phyloP scores from a whole-genome alignment of 2,329 filamentous ascomycete species.

The Xenosphaeropsis pyriputrescens region DNA sequence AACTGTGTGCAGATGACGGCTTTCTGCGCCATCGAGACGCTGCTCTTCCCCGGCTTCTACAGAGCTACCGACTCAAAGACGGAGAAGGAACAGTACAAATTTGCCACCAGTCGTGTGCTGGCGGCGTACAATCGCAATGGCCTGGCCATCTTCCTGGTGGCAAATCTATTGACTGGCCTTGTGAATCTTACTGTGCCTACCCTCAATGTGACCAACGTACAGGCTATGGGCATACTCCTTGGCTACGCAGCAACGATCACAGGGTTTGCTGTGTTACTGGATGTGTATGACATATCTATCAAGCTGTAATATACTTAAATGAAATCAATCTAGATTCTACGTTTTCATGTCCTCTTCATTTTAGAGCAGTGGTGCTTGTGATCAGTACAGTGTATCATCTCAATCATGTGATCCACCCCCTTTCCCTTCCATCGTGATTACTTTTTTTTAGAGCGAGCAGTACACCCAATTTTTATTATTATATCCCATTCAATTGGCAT shows the following conservation, averaged over 20 bases:
- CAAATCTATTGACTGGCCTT: conserved; percentile 78
- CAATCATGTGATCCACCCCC: no score
- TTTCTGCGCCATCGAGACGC: conserved; percentile 63
- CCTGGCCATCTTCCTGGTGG: conserved; percentile 68
- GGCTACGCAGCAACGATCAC: conserved; percentile 58
- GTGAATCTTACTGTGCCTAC: conserved; percentile 83
- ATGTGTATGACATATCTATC: conserved; percentile 52
- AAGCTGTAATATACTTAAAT: conserved; percentile 36
- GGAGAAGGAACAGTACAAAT: conserved; percentile 48
- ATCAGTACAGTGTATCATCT: no score
- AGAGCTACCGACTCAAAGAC: conserved; percentile 34
- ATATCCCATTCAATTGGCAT: no score
- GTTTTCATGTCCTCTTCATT: neutral
- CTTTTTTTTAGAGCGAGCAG: no score
- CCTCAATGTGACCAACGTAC: conserved; percentile 47
- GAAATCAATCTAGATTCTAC: neutral
- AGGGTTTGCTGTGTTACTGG: conserved; percentile 49
- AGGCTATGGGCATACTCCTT: conserved; percentile 61
- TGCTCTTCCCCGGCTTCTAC: conserved; percentile 63
- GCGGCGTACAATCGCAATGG: conserved; percentile 82
- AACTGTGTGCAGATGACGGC: conserved; percentile 71
- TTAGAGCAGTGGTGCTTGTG: no score
- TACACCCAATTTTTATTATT: no score
- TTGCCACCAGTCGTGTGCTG: conserved; percentile 69
- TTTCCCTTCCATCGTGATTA: no score